Conservation (phyloP, 148 eudicot genomes). For the Amaranthus hypochondriacus region DNA sequence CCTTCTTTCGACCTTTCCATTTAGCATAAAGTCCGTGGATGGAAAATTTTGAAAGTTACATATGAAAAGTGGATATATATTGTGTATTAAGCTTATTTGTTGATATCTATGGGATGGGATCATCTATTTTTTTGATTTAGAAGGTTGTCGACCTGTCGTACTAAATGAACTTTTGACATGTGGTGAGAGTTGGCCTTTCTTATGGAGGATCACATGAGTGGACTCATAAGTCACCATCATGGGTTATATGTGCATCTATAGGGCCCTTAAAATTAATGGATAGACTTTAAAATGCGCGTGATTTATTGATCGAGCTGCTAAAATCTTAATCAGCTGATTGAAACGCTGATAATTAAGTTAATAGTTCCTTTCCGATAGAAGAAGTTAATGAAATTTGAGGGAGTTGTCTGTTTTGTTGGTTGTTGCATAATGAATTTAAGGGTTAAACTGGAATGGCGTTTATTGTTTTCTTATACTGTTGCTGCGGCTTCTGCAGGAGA, state of each 20-base stretch:
- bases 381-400: background rate
- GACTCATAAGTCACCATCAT: constrained; percentile 18
- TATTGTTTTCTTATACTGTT: constrained; percentile 11
- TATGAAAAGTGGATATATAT: constrained; percentile 18
- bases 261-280: constrained; percentile 15
- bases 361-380: background rate
- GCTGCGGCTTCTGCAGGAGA: constrained; percentile 42
- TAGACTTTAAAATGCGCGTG: constrained; percentile 12
- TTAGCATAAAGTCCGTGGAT: constrained; percentile 3
- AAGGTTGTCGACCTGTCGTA: background rate
- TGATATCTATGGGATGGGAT: background rate
- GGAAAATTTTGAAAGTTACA: constrained; percentile 27
- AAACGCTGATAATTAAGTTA: background rate
- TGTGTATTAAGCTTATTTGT: constrained; percentile 5
- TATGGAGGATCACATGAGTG: constrained; percentile 28
- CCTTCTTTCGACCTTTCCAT: background rate
- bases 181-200: constrained; percentile 12
- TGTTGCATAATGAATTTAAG: background rate
- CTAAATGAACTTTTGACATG: constrained; percentile 16
- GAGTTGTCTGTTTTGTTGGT: background rate
- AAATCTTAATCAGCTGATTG: background rate
- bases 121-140: background rate
- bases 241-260: constrained; percentile 18
- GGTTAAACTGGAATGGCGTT: background rate
- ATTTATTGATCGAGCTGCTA: background rate